A percentile compares a stretch with the other conserved stretches of the same genome.
These are phyloP conservation scores for Coemansia sp. DNA, from an alignment of 192 early-diverging fungal species.

Conservation along the genomic window DNA sequence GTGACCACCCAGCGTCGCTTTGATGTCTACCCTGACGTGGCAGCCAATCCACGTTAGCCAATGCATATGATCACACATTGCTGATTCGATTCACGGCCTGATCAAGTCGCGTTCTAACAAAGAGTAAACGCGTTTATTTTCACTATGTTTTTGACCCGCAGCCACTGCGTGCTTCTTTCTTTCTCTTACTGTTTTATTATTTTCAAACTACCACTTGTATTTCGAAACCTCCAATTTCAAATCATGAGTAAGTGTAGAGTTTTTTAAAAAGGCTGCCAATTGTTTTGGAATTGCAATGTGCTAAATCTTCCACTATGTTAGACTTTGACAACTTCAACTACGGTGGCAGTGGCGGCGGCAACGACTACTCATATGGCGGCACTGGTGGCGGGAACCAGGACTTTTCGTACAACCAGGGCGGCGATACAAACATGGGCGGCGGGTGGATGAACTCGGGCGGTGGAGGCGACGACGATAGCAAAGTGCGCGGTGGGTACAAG, in stretches of 20 bases:
- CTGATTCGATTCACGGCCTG: not conserved
- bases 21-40: slow-evolving; percentile 85
- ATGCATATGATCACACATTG: no score
- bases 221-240: not conserved
- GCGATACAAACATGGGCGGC: slow-evolving; percentile 12
- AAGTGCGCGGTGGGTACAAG: slow-evolving; percentile 48
- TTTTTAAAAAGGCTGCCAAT: not conserved
- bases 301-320: slow-evolving; percentile 3
- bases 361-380: not conserved
- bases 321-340: slow-evolving; percentile 23
- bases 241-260: slow-evolving; percentile 16
- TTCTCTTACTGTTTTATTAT: not conserved
- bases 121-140: slow-evolving; percentile 6
- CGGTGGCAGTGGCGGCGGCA: slow-evolving; percentile 3
- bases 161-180: not conserved
- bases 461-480: slow-evolving; percentile 38
- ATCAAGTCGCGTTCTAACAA: slow-evolving; percentile 1
- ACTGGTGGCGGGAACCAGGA: slow-evolving; percentile 20
- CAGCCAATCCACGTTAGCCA: not conserved
- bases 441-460: slow-evolving; percentile 39
- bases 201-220: slow-evolving; percentile 1
- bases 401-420: slow-evolving; percentile 17
- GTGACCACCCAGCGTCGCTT: slow-evolving; percentile 80
- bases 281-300: not conserved
- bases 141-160: not conserved